Conservation (phyloP, 768 basidiomycete genomes). For the Pleurotus citrinopileatus region DNA sequence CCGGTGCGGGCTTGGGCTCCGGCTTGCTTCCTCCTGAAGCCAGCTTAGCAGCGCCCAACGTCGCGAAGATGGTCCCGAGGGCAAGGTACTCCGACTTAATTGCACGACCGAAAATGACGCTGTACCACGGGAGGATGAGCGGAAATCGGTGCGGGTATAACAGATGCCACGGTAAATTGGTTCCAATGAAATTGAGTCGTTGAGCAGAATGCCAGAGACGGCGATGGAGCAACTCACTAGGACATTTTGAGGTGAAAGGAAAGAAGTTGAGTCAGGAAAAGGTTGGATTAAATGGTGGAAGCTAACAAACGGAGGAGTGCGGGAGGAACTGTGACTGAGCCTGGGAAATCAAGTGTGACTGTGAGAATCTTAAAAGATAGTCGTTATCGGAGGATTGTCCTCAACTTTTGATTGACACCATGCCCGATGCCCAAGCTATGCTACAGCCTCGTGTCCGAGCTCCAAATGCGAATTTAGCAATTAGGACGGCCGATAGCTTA, state of each 20-base stretch:
- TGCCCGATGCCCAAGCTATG: neutral
- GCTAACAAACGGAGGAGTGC: neutral
- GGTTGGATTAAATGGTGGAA: neutral
- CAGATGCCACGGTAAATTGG: neutral
- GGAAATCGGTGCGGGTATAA: neutral
- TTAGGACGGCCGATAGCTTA: neutral
- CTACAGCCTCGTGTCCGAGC: neutral
- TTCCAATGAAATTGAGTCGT: neutral
- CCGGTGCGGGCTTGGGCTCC: conserved; percentile 31
- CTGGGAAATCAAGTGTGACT: too few relatives aligned
- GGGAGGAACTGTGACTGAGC: too few relatives aligned
- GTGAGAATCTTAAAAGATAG: too few relatives aligned
- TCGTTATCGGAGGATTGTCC: too few relatives aligned
- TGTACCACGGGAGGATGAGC: conserved; percentile 25
- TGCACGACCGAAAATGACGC: conserved; percentile 75
- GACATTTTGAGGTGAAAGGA: conserved; percentile 2
- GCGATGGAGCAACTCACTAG: neutral
- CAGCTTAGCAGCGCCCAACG: conserved; percentile 50
- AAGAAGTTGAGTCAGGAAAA: neutral
- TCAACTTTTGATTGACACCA: too few relatives aligned
- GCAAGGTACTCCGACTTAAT: conserved; percentile 82
- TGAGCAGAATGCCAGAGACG: neutral
- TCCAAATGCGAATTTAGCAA: neutral
- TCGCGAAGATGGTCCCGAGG: conserved; percentile 58
- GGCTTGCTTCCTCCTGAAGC: conserved; percentile 55